Base-by-base conservation (phyloP, 345 rosid genomes). In the Reutealis trisperma region DNA sequence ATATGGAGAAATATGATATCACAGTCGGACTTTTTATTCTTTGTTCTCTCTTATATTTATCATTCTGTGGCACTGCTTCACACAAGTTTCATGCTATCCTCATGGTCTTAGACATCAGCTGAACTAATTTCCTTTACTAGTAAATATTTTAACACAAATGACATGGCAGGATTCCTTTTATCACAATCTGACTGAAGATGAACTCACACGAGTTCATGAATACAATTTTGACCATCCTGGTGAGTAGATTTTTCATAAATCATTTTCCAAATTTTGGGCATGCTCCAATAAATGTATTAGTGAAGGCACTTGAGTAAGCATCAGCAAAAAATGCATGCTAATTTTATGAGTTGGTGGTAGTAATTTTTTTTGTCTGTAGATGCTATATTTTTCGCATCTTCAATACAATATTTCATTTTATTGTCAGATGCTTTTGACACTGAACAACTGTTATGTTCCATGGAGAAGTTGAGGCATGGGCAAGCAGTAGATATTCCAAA, bases 201-300 rank as follows among this genome's bases (percentile, higher is more conserved):
- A 96, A 85, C 93, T 96, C 85, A 73, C 83, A 30, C 85, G 83
- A 79, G 99, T 96, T 82, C 90, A 90, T 80, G 99, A 96, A 74
- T 96, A 94, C 91, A 96, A 96, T 90, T 96, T 93, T 89, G 99
- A 96, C 81, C 99, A 94, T 88, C 99, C 98, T 55, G 98, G 99
- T 96, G 88, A 92, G 94, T 75, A 79, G 81, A 80, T 79, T 76
- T 85, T 66, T 67, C 37, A 63, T 27, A 49, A 15, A 34, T 74
- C 4, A 79, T 16, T 24, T 69, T 67, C 32, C 52, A 32, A 68
- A 44, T 15, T 21, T 42, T 19, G 41, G 54, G 21, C 59, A 52
- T 24, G 47, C 54, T 41, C 58, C 24, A 34, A 42, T 52, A 16
- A 60, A 32, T 24, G 21, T 32, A 32, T 21, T 60, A 52, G 66